Base-by-base conservation (phyloP, 306 rosid species). In the Cercis canadensis region DNA sequence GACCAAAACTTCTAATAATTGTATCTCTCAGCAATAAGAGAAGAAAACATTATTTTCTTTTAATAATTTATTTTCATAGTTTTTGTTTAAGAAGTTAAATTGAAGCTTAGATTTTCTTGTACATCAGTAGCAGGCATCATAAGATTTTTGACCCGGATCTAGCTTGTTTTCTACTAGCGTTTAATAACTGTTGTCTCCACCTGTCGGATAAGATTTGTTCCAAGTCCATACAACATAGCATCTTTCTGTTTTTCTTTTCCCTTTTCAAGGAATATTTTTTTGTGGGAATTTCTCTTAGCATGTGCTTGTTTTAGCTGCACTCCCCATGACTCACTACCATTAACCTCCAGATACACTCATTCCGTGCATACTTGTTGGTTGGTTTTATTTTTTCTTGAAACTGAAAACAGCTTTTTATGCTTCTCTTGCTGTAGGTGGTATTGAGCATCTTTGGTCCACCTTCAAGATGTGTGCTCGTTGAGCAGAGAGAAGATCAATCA, bases 381-480 rank as follows among this genome's bases (percentile, higher is more conserved):
- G 3, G 29, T 33, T 37, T 18, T 3, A 4, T 33, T 37, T 55
- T 61, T 62, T 52, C 37, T 32, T 1, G 55, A 47, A 8, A 51
- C 62, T 55, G 21, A 45, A 53, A 17, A 41, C n/a, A 31, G 7
- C 5, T 32, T 5, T 44, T 39, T 6, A 31, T 41, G 6, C 33
- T 16, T 52, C 21, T 17, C 43, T 50, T 41, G 29, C 65, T 68
- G 59, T 85, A 95, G 99, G 99, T 95, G 60, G 78, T 85, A 17
- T 74, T 95, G 78, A 95, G 99, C 90, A 75, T 91, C 50, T 85
- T 86, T 43, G 99, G 99, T 77, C 99, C 97, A 40, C 97, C 99
- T 57, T 95, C 99, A 29, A 87, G 99, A 80, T 75, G 81, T 39
- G 78, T 60, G 53, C 66, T 43, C 11, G 31, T 40, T 3, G 96